These are phyloP conservation scores for Priceomyces medius DNA, from an alignment of 805 yeast species.

Conservation along the genomic window DNA sequence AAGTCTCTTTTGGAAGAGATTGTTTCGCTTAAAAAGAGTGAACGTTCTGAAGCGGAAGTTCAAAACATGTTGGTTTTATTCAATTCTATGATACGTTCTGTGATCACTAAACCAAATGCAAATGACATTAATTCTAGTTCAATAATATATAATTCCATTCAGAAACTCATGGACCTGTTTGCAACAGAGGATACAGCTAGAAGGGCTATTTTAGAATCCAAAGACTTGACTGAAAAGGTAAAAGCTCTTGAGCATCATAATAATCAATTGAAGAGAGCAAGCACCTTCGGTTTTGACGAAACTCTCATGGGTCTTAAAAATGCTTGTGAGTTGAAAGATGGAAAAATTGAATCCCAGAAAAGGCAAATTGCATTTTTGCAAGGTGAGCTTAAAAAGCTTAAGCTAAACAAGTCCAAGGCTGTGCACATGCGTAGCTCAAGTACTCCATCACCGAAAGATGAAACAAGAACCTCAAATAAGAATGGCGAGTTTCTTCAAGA, in stretches of 20 bases:
- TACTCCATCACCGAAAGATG: background rate
- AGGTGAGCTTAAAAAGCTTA: conserved; percentile 20
- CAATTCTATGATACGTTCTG: conserved; percentile 32
- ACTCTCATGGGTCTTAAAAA: conserved; percentile 21
- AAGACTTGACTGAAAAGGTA: conserved; percentile 22
- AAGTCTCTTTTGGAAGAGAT: conserved; percentile 27
- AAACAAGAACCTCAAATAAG: background rate
- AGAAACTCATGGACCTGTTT: conserved; percentile 33
- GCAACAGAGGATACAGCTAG: conserved; percentile 35
- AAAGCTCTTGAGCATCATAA: conserved; percentile 22
- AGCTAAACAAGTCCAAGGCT: conserved; percentile 3
- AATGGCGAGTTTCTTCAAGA: background rate
- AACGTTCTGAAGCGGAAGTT: conserved; percentile 22
- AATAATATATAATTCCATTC: conserved; percentile 32
- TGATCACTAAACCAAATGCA: conserved; percentile 24
- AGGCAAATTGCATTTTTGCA: conserved; percentile 24
- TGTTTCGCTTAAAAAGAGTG: conserved; percentile 24
- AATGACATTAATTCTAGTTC: conserved; percentile 24
- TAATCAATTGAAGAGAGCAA: conserved; percentile 18
- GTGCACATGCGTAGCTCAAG: background rate
- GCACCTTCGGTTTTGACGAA: conserved; percentile 20
- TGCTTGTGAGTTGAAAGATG: conserved; percentile 20
- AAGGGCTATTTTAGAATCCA: conserved; percentile 32
- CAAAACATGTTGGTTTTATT: conserved; percentile 25
- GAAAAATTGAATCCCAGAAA: conserved; percentile 24